A percentile compares a stretch with the other conserved stretches of the same genome.
Conservation (phyloP, 106 monocot genomes). For the Chionographis japonica region DNA sequence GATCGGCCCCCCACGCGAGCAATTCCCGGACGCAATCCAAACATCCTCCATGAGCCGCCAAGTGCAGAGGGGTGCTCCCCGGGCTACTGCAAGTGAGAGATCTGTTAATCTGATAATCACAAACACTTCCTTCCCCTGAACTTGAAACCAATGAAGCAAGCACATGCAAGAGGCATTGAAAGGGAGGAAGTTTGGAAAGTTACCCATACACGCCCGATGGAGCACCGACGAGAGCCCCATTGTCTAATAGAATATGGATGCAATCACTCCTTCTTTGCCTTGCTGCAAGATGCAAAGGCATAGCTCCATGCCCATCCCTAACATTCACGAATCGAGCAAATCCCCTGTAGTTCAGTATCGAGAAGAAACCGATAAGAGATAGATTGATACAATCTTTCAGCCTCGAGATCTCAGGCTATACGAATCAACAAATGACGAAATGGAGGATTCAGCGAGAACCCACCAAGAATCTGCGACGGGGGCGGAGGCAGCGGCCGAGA, state of each 20-base stretch:
- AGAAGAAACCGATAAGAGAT: background rate
- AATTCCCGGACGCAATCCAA: slow-evolving; percentile 38
- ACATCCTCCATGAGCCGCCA: slow-evolving; percentile 35
- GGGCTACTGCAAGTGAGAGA: slow-evolving; percentile 6
- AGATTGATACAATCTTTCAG: background rate
- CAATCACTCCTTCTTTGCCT: slow-evolving; percentile 24
- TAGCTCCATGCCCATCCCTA: slow-evolving; percentile 39
- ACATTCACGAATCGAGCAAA: slow-evolving; percentile 48
- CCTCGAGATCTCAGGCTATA: too few relatives aligned
- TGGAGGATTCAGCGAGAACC: background rate
- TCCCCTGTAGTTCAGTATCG: slow-evolving; percentile 19
- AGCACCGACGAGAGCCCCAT: slow-evolving; percentile 42
- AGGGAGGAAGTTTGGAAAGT: background rate
- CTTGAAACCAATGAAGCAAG: too few relatives aligned
- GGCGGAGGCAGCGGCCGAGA: slow-evolving; percentile 20
- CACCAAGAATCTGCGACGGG: slow-evolving; percentile 29
- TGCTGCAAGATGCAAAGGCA: slow-evolving; percentile 40
- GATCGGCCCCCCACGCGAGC: slow-evolving; percentile 49
- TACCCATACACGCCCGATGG: slow-evolving; percentile 30
- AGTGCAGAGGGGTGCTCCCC: slow-evolving; percentile 37
- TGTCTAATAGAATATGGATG: slow-evolving; percentile 38
- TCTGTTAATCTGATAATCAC: too few relatives aligned
- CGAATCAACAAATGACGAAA: too few relatives aligned
- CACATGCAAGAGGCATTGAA: too few relatives aligned
- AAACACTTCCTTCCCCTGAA: too few relatives aligned